Conservation (phyloP, 306 rosid genomes). For the Crotalaria pallida region DNA sequence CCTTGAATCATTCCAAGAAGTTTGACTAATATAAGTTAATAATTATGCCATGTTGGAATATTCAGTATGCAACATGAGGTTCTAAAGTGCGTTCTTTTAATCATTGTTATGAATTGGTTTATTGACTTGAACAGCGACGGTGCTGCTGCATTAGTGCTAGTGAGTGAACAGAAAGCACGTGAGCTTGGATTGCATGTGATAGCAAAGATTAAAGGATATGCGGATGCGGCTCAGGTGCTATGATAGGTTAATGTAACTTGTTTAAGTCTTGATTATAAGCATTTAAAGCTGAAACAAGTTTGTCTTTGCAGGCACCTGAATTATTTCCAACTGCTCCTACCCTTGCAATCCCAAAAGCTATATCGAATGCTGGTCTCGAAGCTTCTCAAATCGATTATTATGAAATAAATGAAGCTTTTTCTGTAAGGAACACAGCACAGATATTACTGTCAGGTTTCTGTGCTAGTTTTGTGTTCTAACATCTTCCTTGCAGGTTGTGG, state of each 20-base stretch:
- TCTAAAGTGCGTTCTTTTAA: slow-evolving; percentile 10
- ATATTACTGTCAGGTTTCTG: slow-evolving; percentile 4
- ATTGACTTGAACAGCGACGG: slow-evolving; percentile 64
- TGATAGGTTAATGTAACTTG: slow-evolving; percentile 14
- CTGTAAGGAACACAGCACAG: slow-evolving; percentile 46
- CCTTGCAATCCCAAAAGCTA: slow-evolving; percentile 82
- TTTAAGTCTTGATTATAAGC: slow-evolving; percentile 21
- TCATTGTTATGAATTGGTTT: slow-evolving; percentile 26
- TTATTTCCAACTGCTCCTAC: slow-evolving; percentile 85
- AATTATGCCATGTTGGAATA: neutral
- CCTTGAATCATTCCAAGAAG: neutral
- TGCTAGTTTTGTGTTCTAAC: neutral
- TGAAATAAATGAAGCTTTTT: slow-evolving; percentile 95
- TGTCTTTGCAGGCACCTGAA: slow-evolving; percentile 73
- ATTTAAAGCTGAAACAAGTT: slow-evolving; percentile 26
- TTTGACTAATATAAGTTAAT: neutral
- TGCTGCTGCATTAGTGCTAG: slow-evolving; percentile 89
- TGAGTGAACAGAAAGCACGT: slow-evolving; percentile 79
- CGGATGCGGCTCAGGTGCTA: slow-evolving; percentile 90
- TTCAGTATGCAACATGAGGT: neutral
- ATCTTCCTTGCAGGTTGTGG: slow-evolving; percentile 63
- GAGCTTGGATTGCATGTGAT: slow-evolving; percentile 79
- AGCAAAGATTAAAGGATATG: slow-evolving; percentile 81
- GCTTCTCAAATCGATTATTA: slow-evolving; percentile 83
- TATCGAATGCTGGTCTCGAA: slow-evolving; percentile 74